These are phyloP conservation scores for Eucalyptus virginea DNA, from an alignment of 345 rosid species.

Conservation along the genomic window DNA sequence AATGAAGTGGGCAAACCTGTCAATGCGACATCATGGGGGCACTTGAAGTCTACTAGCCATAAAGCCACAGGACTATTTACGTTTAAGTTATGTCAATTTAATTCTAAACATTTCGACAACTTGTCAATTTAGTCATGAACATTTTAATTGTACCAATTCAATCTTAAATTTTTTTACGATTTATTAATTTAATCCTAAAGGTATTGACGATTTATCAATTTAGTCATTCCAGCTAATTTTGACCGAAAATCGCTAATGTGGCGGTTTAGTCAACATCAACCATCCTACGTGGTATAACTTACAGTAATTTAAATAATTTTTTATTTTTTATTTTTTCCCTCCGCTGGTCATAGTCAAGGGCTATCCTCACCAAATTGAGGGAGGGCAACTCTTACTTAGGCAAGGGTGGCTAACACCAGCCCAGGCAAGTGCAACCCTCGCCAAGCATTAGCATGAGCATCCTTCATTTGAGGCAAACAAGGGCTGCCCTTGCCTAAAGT, in stretches of 20 bases:
- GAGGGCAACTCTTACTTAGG: background rate
- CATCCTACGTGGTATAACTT: background rate
- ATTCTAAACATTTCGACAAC: fast-evolving
- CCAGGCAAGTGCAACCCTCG: background rate
- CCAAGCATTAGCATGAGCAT: background rate
- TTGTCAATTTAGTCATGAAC: fast-evolving
- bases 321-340: background rate
- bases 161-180: fast-evolving
- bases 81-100: background rate
- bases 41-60: background rate
- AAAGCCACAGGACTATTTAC: background rate
- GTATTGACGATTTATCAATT: too few relatives aligned
- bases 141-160: too few relatives aligned
- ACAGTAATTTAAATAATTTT: fast-evolving
- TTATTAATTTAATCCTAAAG: too few relatives aligned
- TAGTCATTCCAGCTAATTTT: background rate
- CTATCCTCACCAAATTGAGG: background rate
- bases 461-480: background rate
- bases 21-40: background rate
- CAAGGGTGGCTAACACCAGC: fast-evolving
- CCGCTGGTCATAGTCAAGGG: fast-evolving
- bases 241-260: too few relatives aligned
- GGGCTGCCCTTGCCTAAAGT: background rate
- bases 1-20: background rate
- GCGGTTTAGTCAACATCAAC: fast-evolving